Percentiles rank a stretch among this genome's conserved stretches.
These are phyloP conservation scores for Lactarius sanguifluus DNA, from an alignment of 768 basidiomycete species.

Conservation along the genomic window DNA sequence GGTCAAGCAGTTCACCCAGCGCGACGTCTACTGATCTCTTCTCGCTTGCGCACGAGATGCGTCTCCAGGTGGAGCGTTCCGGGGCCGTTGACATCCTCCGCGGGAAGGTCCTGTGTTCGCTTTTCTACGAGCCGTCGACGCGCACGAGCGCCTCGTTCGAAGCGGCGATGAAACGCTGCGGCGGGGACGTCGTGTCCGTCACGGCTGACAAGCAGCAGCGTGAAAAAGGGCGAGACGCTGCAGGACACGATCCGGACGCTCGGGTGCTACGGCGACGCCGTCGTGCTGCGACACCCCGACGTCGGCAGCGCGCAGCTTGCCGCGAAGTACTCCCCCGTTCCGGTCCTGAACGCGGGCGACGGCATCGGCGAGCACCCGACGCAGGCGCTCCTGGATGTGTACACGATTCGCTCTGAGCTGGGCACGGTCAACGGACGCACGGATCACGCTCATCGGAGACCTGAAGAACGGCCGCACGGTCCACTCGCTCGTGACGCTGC, in stretches of 20 bases:
- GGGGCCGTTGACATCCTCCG: constrained; percentile 86
- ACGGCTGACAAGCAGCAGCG: constrained; percentile 79
- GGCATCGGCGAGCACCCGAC: constrained; percentile 98
- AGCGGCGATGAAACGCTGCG: constrained; percentile 97
- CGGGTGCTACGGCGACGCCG: constrained; percentile 92
- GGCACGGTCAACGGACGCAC: constrained; percentile 97
- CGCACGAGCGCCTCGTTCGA: constrained; percentile 96
- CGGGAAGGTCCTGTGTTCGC: constrained; percentile 85
- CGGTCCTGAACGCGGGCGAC: constrained; percentile 95
- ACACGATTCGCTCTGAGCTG: constrained; percentile 95
- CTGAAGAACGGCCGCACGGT: constrained; percentile 98
- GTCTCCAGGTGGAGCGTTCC: constrained; percentile 89
- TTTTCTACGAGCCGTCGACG: constrained; percentile 98
- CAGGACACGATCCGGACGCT: constrained; percentile 93
- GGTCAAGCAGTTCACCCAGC: constrained; percentile 88
- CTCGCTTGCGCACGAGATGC: constrained; percentile 95
- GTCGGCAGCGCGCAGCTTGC: constrained; percentile 92
- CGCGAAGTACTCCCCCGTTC: constrained; percentile 95
- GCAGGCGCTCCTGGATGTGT: constrained; percentile 86
- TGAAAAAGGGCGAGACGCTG: constrained; percentile 90
- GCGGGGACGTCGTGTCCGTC: constrained; percentile 91
- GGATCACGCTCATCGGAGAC: constrained; percentile 87
- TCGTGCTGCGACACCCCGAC: constrained; percentile 92
- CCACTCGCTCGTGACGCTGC: constrained; percentile 89
- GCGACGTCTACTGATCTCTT: constrained; percentile 93